Evolutionary conservation across 345 rosid genomes (phyloP), one percentile per base, ranked within the genome.

Genomic region (Boechera stricta): DNA sequence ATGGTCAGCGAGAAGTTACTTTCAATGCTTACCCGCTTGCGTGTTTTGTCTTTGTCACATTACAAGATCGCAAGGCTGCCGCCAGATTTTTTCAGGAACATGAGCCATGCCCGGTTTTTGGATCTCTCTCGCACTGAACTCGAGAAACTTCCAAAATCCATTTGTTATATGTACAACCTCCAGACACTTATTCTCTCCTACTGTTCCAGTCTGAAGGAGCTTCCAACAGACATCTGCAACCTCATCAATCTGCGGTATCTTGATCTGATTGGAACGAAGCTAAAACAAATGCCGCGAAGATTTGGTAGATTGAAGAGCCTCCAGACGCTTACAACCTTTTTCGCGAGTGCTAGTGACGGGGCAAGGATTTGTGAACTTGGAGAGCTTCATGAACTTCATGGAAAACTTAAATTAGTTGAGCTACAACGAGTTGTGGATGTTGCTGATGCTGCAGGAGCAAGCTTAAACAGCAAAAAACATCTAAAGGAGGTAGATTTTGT

Each of bases 31-130:
- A 66, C 63, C 4, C 76, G 75, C 53, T 68, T 84, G 72, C 70
- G 89, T 45, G 85, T 82, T 41, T 66, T 86, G 61, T 82, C 81
- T 57, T 67, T 86, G 32, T 69, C 72, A 5, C 71, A 84, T 26
- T 79, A 74, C 54, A 16, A 41, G 16, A 77, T 82, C 5, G 29
- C 72, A 18, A 64, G 7, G 28, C 13, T 42, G 66, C 64, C 75
- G 31, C 66, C 78, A 10, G 76, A 73, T 67, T 79, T 79, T 71
- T 77, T 81, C 28, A 76, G 81, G 47, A 71, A 79, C 56, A 56
- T 86, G 3, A 82, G 64, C 56, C 83, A 80, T 21, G 67, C 77
- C 1, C 75, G 87, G 6, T 84, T 80, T 55, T 53, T 84, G 59
- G 72, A 77, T 59, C 71, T 86, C 59, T 75, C 84, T 55, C 15